Conservation (phyloP, 1,139 yeast genomes). For the Ogataea hybrid region DNA sequence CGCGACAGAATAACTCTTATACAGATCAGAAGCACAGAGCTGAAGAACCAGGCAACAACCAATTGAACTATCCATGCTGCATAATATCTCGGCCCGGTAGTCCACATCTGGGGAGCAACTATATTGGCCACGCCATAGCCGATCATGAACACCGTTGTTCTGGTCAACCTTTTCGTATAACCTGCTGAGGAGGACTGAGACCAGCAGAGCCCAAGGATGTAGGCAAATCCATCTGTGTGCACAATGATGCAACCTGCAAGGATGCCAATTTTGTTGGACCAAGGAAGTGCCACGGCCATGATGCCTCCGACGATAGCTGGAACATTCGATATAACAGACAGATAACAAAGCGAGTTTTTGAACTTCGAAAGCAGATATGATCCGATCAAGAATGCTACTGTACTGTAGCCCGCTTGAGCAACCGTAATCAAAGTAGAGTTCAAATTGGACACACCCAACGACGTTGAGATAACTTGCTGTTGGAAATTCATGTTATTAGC, state of each 20-base stretch:
- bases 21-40: neutral
- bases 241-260: neutral
- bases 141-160: slow-evolving; percentile 27
- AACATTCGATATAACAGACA: neutral
- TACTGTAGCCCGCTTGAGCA: neutral
- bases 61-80: slow-evolving; percentile 31
- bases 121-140: slow-evolving; percentile 27
- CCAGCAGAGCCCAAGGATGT: slow-evolving; percentile 26
- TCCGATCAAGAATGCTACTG: neutral
- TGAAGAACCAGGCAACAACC: neutral
- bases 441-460: neutral
- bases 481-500: neutral
- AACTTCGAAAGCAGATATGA: neutral
- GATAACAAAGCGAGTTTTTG: neutral
- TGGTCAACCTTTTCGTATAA: slow-evolving; percentile 30
- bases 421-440: neutral
- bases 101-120: slow-evolving; percentile 31
- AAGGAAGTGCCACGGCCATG: neutral
- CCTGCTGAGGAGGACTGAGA: slow-evolving; percentile 30
- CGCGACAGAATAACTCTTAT: neutral
- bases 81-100: slow-evolving; percentile 26
- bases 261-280: neutral
- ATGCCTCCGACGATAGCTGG: neutral
- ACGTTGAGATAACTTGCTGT: neutral
- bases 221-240: slow-evolving; percentile 20